phyloP scores from a whole-genome alignment of 805 yeast genomes.

The Teunomyces lycoperdinae region DNA sequence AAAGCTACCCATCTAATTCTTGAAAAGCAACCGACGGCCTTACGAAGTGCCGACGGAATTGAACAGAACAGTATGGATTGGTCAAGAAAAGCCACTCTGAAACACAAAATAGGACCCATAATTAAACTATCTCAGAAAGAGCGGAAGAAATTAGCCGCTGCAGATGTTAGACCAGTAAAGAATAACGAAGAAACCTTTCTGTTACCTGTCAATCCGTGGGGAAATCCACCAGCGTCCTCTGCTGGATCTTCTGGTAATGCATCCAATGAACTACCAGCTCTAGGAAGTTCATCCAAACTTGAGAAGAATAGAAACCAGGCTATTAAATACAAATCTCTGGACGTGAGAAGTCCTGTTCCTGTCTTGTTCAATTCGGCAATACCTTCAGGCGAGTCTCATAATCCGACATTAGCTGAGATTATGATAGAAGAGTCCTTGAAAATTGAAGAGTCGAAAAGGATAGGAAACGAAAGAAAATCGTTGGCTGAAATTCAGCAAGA shows the following conservation, averaged over 20 bases:
- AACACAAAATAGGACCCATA: conserved; percentile 33
- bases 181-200: not conserved
- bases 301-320: not conserved
- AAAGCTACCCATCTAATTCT: conserved; percentile 10
- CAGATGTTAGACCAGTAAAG: not conserved
- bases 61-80: conserved; percentile 6
- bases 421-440: conserved; percentile 46
- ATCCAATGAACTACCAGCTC: not conserved
- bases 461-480: conserved; percentile 39
- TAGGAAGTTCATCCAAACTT: not conserved
- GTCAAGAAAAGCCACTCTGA: conserved; percentile 14
- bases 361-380: not conserved
- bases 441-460: conserved; percentile 43
- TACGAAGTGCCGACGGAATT: not conserved
- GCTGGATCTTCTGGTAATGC: not conserved
- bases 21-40: conserved; percentile 4
- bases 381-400: not conserved
- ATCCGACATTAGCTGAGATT: conserved; percentile 41
- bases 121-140: conserved; percentile 59
- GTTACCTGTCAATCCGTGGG: conserved; percentile 7
- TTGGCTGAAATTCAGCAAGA: conserved; percentile 75
- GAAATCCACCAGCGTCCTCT: not conserved
- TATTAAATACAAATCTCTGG: not conserved
- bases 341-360: not conserved
- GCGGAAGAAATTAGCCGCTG: conserved; percentile 39